Percentiles rank a stretch among this genome's conserved stretches.
phyloP scores from a whole-genome alignment of 1,139 yeast species.

The Pichia sp. region DNA sequence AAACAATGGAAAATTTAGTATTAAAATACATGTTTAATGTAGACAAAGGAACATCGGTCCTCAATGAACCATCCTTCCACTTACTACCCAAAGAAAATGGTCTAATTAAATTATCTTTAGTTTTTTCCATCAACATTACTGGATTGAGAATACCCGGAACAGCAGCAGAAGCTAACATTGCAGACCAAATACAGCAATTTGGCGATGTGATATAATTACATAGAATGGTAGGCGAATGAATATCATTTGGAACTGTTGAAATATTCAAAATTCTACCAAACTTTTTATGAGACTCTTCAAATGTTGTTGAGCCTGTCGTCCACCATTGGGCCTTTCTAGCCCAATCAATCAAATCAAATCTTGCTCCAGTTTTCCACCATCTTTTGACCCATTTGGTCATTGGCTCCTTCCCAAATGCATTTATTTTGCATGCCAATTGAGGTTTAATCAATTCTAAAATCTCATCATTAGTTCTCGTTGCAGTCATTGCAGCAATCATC shows the following conservation, averaged over 20 bases:
- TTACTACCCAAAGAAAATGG: conserved; percentile 72
- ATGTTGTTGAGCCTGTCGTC: conserved; percentile 67
- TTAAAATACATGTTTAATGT: conserved; percentile 70
- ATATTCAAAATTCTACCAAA: conserved; percentile 70
- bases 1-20: conserved; percentile 68
- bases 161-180: conserved; percentile 71
- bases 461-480: conserved; percentile 67
- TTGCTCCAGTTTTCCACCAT: conserved; percentile 70
- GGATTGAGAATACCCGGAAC: conserved; percentile 84
- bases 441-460: conserved; percentile 52
- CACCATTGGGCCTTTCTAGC: conserved; percentile 64
- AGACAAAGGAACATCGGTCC: conserved; percentile 68
- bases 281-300: conserved; percentile 58
- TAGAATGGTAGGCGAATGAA: conserved; percentile 73
- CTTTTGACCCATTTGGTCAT: conserved; percentile 56
- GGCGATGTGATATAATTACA: conserved; percentile 77
- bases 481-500: conserved; percentile 65
- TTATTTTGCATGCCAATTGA: conserved; percentile 54
- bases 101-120: conserved; percentile 37
- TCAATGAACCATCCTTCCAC: conserved; percentile 69
- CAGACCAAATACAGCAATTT: conserved; percentile 76
- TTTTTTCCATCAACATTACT: conserved; percentile 70
- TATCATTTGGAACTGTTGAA: conserved; percentile 76
- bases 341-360: conserved; percentile 72
- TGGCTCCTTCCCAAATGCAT: conserved; percentile 62